Evolutionary conservation across 1,284 basidiomycete species (phyloP), one percentile per base, ranked within the genome.

Genomic region (Fomitopsis schrenkii): DNA sequence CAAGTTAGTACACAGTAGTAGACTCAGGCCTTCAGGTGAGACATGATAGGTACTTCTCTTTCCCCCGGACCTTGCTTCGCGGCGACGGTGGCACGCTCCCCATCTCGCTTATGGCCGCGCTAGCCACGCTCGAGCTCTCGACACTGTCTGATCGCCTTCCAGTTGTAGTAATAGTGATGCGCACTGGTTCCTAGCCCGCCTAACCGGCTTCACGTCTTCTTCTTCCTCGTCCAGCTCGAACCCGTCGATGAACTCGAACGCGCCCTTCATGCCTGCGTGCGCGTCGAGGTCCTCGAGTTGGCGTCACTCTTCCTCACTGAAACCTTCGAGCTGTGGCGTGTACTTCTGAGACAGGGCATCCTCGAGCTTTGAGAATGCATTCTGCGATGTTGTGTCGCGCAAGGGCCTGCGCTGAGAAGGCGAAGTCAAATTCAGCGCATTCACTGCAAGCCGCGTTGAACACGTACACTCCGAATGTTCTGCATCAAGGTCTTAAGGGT

Each of bases 351-450:
- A 68, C 58, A 94, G 76, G 12, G 77, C 71, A 5, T 75, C 77
- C 59, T 88, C 85, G 74, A 95, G 93, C 50, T 85, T 83, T 30
- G 75, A 75, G 57, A 97, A 79, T 1, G 90, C 82, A 68, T 92
- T 95, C 62, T 86, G 83, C 12, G 89, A 83, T 0, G 84, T 76
- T 0, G 86, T 77, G 64, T 95, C 93, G 17, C 84, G 80, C 35
- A 93, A 76, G 0, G 91, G 90, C 17, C 87, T 87, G 74, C 89
- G 88, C 90, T 93, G 22, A 64, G 35, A 52, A 46, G 14, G 36
- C 36, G 38, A 19, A 6, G 35, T 17, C 2, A 41, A 17, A 2
- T n/a, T 42, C 38, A 54, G 17, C 46, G 1, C 19, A 14, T 28
- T 12, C 10, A n/a, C 46, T 7, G 6, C 15, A 6, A 48, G 19